Evolutionary conservation across 345 rosid genomes (phyloP).

Genomic region (Garcia nutans): DNA sequence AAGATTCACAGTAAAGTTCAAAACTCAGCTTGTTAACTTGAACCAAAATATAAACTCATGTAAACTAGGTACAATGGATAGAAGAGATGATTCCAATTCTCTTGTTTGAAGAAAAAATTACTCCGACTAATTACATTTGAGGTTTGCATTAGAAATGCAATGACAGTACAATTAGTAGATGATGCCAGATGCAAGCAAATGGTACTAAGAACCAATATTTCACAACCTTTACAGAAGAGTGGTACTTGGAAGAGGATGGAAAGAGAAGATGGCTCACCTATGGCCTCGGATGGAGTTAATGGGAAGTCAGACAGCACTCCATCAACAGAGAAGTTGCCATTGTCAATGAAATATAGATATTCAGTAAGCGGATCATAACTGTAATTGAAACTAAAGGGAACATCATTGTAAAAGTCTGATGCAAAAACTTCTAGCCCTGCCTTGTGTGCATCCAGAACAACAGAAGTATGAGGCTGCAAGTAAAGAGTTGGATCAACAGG

Average conservation of each 20-base stretch:
- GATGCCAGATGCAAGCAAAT: not conserved
- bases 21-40: not conserved
- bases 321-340: conserved; percentile 83
- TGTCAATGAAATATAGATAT: conserved; percentile 62
- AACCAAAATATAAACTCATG: not conserved
- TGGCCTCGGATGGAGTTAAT: conserved; percentile 66
- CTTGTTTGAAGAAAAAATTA: not conserved
- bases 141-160: not conserved
- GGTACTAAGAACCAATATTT: not conserved
- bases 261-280: conserved; percentile 42
- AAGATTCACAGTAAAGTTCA: conserved; percentile 5
- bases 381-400: conserved; percentile 66
- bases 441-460: conserved; percentile 84
- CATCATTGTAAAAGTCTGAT: conserved; percentile 71
- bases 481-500: conserved; percentile 47
- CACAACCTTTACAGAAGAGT: not conserved
- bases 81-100: not conserved
- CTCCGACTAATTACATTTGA: not conserved
- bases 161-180: not conserved
- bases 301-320: conserved; percentile 91
- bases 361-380: conserved; percentile 84
- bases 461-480: conserved; percentile 47
- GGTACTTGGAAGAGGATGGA: not conserved
- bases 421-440: conserved; percentile 81
- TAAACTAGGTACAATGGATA: not conserved